Conservation (phyloP, 441 rosid species). For the Raphanus hybrid region DNA sequence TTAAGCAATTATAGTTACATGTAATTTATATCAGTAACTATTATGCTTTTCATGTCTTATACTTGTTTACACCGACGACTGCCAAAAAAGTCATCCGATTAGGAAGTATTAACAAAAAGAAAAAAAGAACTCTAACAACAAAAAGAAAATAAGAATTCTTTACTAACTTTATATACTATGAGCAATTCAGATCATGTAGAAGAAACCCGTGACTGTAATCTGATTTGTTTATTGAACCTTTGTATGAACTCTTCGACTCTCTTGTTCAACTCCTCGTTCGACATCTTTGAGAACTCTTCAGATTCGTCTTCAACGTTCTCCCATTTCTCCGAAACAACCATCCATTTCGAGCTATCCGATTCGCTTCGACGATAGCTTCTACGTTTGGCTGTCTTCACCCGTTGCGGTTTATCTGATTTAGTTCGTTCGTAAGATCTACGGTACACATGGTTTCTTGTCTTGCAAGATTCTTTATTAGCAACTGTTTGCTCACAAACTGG, state of each 20-base stretch:
- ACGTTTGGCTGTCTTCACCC: background rate
- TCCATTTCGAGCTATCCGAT: slow-evolving; percentile 42
- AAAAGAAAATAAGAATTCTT: background rate
- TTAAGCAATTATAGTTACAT: background rate
- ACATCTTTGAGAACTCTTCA: slow-evolving; percentile 60
- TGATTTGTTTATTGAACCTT: slow-evolving; percentile 53
- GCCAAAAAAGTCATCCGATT: slow-evolving; percentile 27
- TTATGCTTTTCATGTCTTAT: background rate
- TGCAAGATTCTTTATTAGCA: background rate
- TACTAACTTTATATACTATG: slow-evolving; percentile 3
- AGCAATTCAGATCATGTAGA: slow-evolving; percentile 16
- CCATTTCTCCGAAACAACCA: slow-evolving; percentile 32
- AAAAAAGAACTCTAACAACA: background rate
- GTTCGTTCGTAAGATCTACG: slow-evolving; percentile 21
- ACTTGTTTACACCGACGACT: slow-evolving; percentile 27
- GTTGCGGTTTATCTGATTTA: slow-evolving; percentile 12
- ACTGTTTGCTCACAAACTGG: background rate
- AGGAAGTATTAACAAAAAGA: background rate
- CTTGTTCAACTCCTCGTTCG: slow-evolving; percentile 64
- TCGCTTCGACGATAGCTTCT: slow-evolving; percentile 34
- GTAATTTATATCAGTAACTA: background rate
- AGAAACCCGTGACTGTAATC: slow-evolving; percentile 42
- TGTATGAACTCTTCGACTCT: slow-evolving; percentile 72
- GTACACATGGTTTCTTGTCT: slow-evolving; percentile 11
- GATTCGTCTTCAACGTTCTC: slow-evolving; percentile 39